Conservation (phyloP, 2,329 filamentous ascomycete genomes). For the Beauveria sp. region DNA sequence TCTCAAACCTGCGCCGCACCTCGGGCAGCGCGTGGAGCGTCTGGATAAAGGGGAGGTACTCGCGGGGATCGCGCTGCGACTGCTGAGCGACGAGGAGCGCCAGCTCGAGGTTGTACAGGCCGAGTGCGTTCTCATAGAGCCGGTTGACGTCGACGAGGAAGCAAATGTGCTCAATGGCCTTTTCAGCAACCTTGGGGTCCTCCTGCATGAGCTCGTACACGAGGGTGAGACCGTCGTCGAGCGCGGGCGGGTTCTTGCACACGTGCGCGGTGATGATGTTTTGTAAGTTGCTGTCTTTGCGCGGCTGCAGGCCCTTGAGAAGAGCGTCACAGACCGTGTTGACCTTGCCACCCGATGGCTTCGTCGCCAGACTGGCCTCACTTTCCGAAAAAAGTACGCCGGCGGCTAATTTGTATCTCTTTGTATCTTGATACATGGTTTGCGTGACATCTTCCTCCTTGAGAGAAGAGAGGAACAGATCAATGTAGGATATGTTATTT, state of each 20-base stretch:
- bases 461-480: slow-evolving; percentile 83
- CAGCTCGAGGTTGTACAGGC: slow-evolving; percentile 85
- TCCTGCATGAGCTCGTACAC: slow-evolving; percentile 67
- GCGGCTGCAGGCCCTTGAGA: slow-evolving; percentile 55
- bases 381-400: slow-evolving; percentile 9
- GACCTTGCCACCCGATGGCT: slow-evolving; percentile 50
- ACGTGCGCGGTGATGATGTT: slow-evolving; percentile 93
- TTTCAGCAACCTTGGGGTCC: slow-evolving; percentile 67
- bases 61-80: slow-evolving; percentile 87
- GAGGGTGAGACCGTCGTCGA: slow-evolving; percentile 74
- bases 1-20: slow-evolving; percentile 67
- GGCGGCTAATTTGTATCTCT: slow-evolving; percentile 30
- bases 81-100: slow-evolving; percentile 89
- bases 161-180: slow-evolving; percentile 92
- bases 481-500: slow-evolving; percentile 71
- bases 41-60: slow-evolving; percentile 93
- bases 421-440: slow-evolving; percentile 88
- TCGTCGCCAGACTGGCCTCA: slow-evolving; percentile 14
- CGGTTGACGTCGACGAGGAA: slow-evolving; percentile 92
- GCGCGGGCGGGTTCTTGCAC: slow-evolving; percentile 84
- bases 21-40: slow-evolving; percentile 68
- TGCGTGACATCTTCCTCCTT: slow-evolving; percentile 87
- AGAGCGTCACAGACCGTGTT: slow-evolving; percentile 86
- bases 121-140: slow-evolving; percentile 83
- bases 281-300: slow-evolving; percentile 62